Conservation (phyloP, 768 basidiomycete species). For the Mycena epipterygia region DNA sequence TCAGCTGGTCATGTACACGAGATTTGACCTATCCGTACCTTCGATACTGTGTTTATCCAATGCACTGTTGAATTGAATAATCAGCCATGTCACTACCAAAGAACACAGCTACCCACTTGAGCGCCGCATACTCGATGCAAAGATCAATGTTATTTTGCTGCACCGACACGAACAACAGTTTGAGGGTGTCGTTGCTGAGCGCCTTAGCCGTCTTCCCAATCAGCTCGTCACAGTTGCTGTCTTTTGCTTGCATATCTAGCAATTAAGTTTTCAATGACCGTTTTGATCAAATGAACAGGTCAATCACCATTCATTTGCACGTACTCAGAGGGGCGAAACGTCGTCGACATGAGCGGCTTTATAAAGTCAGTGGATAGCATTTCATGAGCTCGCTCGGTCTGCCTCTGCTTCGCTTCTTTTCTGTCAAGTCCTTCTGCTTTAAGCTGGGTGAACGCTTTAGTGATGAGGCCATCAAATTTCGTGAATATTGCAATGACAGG, state of each 20-base stretch:
- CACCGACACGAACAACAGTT: too few species aligned
- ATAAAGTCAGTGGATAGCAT: not conserved
- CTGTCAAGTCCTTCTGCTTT: slow-evolving; percentile 27
- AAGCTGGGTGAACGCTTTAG: slow-evolving; percentile 36
- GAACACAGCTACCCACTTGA: not conserved
- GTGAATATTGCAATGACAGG: slow-evolving; percentile 55
- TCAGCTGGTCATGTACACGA: not conserved
- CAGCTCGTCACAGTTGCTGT: slow-evolving; percentile 1
- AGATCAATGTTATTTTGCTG: slow-evolving; percentile 9
- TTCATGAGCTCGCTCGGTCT: not conserved
- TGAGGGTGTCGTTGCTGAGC: slow-evolving; percentile 2
- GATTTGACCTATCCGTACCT: not conserved
- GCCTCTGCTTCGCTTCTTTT: not conserved
- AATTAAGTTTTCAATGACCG: not conserved
- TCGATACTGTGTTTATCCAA: not conserved
- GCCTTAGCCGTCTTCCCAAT: slow-evolving; percentile 8
- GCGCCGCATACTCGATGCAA: not conserved
- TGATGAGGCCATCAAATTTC: slow-evolving; percentile 49
- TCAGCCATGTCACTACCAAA: not conserved
- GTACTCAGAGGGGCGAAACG: not conserved
- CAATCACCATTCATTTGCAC: slow-evolving; percentile 6
- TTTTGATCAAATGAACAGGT: not conserved
- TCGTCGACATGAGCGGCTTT: slow-evolving; percentile 4
- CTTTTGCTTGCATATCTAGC: not conserved
- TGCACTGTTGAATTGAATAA: not conserved